These are phyloP conservation scores for Leishmania tropica DNA, from an alignment of 208 protist species.

Conservation along the genomic window DNA sequence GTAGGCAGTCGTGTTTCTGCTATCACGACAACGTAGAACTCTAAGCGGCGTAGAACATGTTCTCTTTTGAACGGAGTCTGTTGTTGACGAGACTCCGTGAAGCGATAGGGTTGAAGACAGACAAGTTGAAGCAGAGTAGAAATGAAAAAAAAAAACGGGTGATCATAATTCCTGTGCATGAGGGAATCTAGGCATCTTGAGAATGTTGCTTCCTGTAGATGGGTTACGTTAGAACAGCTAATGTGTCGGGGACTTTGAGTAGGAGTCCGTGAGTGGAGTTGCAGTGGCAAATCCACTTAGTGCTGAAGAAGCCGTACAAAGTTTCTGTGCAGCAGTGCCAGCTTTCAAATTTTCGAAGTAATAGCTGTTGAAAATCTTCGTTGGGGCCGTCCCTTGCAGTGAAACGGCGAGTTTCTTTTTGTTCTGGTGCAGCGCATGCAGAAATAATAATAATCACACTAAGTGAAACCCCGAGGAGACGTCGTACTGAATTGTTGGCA, in stretches of 20 bases:
- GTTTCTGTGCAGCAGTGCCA: neutral
- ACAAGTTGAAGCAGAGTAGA: too few species aligned
- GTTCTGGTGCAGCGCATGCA: neutral
- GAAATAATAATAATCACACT: neutral
- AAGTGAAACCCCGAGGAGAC: conserved; percentile 88
- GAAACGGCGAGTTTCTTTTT: too few species aligned
- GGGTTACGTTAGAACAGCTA: neutral
- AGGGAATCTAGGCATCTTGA: neutral
- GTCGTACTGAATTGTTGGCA: conserved; percentile 98
- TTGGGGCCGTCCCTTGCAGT: neutral
- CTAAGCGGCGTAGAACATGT: too few species aligned
- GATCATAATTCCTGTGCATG: neutral
- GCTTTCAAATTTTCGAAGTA: too few species aligned
- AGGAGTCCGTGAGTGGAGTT: neutral
- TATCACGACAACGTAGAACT: too few species aligned
- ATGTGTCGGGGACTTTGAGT: neutral
- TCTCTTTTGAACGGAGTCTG: too few species aligned
- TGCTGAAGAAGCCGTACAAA: neutral
- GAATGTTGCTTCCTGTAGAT: neutral
- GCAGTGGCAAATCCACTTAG: neutral
- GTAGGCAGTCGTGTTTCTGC: too few species aligned
- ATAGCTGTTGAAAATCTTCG: too few species aligned
- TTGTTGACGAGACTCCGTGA: too few species aligned
- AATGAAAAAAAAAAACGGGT: neutral
- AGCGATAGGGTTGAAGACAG: too few species aligned